Conservation (phyloP, 2,329 filamentous ascomycete species). For the Incumbomyces delicatus region DNA sequence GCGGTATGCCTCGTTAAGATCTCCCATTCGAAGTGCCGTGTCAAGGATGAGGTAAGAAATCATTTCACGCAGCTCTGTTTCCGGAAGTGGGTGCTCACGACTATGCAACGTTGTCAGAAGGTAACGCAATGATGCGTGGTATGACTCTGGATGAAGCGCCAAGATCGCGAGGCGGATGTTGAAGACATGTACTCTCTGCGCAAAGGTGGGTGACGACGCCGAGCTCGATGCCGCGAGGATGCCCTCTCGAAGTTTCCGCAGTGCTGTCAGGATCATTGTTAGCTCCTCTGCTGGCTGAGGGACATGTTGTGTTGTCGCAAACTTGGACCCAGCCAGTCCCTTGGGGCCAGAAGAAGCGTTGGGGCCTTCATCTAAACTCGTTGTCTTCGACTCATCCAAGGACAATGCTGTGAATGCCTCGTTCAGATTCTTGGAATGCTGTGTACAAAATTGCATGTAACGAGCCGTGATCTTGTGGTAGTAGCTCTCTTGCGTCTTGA, state of each 20-base stretch:
- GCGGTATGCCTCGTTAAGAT: conserved; percentile 63
- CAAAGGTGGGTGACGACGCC: conserved; percentile 62
- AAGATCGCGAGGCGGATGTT: conserved; percentile 77
- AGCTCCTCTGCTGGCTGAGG: conserved; percentile 50
- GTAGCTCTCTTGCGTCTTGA: conserved; percentile 72
- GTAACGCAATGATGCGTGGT: conserved; percentile 76
- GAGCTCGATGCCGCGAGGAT: conserved; percentile 63
- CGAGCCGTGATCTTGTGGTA: conserved; percentile 79
- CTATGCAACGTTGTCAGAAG: conserved; percentile 63
- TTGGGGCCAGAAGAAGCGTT: conserved; percentile 7
- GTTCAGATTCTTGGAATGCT: conserved; percentile 62
- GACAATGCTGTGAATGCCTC: conserved; percentile 61
- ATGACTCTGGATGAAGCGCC: conserved; percentile 73
- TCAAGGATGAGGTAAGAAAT: conserved; percentile 76
- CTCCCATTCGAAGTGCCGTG: conserved; percentile 70
- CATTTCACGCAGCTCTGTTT: conserved; percentile 67
- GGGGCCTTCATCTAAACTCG: conserved; percentile 28
- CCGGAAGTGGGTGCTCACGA: conserved; percentile 54
- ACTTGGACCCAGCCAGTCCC: conserved; percentile 8
- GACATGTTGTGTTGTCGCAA: conserved; percentile 7
- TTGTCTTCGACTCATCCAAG: conserved; percentile 28
- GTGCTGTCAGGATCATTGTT: conserved; percentile 65
- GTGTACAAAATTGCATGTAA: conserved; percentile 81
- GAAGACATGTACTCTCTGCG: conserved; percentile 84
- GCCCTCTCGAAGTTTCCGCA: conserved; percentile 86